Conservation (phyloP, 495 filamentous ascomycete genomes). For the Annulohypoxylon bovei region DNA sequence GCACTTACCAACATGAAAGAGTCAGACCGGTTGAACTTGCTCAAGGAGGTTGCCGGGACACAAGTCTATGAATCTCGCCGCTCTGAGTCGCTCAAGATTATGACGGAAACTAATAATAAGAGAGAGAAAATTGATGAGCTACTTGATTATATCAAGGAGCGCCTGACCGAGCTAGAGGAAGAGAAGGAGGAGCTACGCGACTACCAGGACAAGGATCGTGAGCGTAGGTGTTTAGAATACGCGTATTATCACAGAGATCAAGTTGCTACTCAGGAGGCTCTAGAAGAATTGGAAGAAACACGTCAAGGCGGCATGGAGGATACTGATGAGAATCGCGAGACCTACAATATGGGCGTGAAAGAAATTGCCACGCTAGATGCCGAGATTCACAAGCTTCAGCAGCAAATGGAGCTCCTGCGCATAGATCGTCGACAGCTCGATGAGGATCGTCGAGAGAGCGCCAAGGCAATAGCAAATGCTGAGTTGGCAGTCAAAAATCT, state of each 20-base stretch:
- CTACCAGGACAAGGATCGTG: conserved; percentile 94
- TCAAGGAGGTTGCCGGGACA: conserved; percentile 98
- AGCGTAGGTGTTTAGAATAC: conserved; percentile 92
- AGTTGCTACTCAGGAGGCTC: conserved; percentile 74
- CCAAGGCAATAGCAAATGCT: conserved; percentile 78
- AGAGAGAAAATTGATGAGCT: conserved; percentile 92
- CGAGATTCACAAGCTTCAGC: conserved; percentile 79
- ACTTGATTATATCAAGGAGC: conserved; percentile 88
- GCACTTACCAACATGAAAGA: conserved; percentile 99
- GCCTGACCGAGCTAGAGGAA: conserved; percentile 89
- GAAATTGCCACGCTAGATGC: conserved; percentile 79
- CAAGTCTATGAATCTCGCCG: conserved; percentile 95
- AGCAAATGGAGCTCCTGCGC: conserved; percentile 83
- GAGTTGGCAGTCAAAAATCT: conserved; percentile 86
- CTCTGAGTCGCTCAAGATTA: conserved; percentile 91
- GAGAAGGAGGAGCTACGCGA: conserved; percentile 94
- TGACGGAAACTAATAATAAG: conserved; percentile 96
- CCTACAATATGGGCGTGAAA: conserved; percentile 81
- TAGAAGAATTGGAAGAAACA: conserved; percentile 85
- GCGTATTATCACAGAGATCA: conserved; percentile 93
- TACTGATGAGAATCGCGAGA: conserved; percentile 80
- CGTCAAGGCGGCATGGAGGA: conserved; percentile 82
- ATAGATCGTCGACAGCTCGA: conserved; percentile 91
- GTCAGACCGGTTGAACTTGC: conserved; percentile 80
- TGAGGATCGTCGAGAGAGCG: conserved; percentile 84